These are phyloP conservation scores for Volvariella surrecta DNA, from an alignment of 1,284 basidiomycete species.

Conservation along the genomic window DNA sequence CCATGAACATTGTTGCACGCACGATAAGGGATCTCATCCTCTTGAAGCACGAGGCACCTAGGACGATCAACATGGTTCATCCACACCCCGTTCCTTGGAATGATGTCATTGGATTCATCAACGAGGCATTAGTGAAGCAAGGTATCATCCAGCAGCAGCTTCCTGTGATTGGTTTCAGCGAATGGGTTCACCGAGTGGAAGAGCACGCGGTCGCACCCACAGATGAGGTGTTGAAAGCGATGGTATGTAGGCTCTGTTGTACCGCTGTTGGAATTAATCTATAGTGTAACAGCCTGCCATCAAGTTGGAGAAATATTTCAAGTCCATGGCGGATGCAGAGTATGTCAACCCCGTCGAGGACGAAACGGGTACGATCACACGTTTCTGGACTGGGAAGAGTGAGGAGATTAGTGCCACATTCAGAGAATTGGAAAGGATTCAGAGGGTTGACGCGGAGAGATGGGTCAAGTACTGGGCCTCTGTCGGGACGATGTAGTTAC, in stretches of 20 bases:
- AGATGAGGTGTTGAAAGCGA: slow-evolving; percentile 3
- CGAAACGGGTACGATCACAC: not conserved
- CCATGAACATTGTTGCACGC: slow-evolving; percentile 11
- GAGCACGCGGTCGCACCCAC: not conserved
- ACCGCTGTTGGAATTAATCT: not conserved
- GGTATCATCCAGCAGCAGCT: not conserved
- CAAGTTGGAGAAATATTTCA: slow-evolving; percentile 8
- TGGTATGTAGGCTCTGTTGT: slow-evolving; percentile 4
- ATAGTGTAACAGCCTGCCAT: slow-evolving; percentile 9
- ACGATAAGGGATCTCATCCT: slow-evolving; percentile 11
- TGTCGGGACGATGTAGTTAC: too few relatives aligned
- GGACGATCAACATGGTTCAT: slow-evolving; percentile 12
- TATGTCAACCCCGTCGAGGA: not conserved
- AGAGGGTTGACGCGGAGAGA: not conserved
- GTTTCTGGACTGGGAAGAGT: not conserved
- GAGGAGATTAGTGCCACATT: not conserved
- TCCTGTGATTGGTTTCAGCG: slow-evolving; percentile 7
- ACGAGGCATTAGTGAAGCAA: slow-evolving; percentile 2
- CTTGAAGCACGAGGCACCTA: slow-evolving; percentile 4
- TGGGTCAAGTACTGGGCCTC: not conserved
- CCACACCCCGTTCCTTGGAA: slow-evolving; percentile 12
- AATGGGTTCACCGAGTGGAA: slow-evolving; percentile 12
- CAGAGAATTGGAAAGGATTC: not conserved
- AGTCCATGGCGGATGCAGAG: not conserved
- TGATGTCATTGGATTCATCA: slow-evolving; percentile 7